Percentiles rank a stretch among this genome's conserved stretches.
Evolutionary conservation across 208 protist genomes (phyloP).

Genomic region (Blastocrithidia nonstop): DNA sequence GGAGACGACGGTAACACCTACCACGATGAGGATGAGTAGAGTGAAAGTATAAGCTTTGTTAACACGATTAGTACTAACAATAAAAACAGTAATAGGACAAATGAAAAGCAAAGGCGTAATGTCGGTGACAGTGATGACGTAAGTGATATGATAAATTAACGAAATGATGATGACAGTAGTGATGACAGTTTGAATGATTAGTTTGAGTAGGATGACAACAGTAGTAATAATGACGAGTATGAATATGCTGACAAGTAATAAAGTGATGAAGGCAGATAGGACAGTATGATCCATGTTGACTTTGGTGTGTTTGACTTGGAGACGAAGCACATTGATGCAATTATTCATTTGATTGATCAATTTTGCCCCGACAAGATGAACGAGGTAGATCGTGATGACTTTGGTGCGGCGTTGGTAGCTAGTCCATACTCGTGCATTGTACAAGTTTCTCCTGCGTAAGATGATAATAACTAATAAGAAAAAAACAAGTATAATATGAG

Average conservation of each 20-base stretch:
- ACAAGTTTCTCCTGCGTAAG: conserved; percentile 33
- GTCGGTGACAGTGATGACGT: conserved; percentile 6
- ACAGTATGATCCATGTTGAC: conserved; percentile 27
- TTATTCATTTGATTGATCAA: conserved; percentile 77
- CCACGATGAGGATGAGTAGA: not conserved
- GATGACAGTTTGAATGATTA: conserved; percentile 1
- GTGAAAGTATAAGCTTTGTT: not conserved
- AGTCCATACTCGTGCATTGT: conserved; percentile 69
- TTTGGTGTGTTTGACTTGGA: conserved; percentile 84
- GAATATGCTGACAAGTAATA: conserved; percentile 9
- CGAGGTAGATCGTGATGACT: conserved; percentile 69
- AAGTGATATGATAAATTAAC: conserved; percentile 1
- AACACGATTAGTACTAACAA: not conserved
- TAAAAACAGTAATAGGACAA: too few relatives aligned
- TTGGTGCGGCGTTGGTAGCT: conserved; percentile 33
- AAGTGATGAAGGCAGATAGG: conserved; percentile 19
- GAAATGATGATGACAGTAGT: not conserved
- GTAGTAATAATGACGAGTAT: conserved; percentile 6
- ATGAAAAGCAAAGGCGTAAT: conserved; percentile 2
- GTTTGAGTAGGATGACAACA: conserved; percentile 2
- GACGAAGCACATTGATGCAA: conserved; percentile 30
- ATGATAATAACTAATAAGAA: conserved; percentile 10
- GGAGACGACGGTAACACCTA: not conserved
- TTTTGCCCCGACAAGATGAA: conserved; percentile 71
- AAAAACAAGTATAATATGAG: not conserved